These are phyloP conservation scores for Leishmania martiniquensis DNA, from an alignment of 208 protist species.

Conservation along the genomic window DNA sequence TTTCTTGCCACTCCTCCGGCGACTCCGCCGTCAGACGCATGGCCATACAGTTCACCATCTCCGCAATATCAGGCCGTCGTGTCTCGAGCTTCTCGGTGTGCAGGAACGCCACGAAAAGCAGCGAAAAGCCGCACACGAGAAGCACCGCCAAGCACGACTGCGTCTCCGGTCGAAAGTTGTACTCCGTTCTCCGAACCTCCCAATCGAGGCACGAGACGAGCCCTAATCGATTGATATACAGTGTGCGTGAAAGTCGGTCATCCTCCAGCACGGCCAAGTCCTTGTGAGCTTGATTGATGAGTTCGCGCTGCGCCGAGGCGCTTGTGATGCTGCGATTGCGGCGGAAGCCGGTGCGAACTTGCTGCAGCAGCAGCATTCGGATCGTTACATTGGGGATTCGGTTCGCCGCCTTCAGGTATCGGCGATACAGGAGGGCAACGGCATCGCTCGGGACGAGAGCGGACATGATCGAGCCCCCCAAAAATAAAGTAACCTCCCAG, in stretches of 20 bases:
- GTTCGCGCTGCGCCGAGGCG: slow-evolving; percentile 79
- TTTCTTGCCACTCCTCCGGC: slow-evolving; percentile 50
- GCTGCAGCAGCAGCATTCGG: slow-evolving; percentile 86
- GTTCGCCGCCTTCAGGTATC: slow-evolving; percentile 87
- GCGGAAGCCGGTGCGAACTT: slow-evolving; percentile 77
- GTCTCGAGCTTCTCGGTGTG: slow-evolving; percentile 60
- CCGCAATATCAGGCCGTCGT: slow-evolving; percentile 67
- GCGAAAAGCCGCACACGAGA: slow-evolving; percentile 49
- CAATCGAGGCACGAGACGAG: slow-evolving; percentile 91
- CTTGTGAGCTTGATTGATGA: slow-evolving; percentile 85
- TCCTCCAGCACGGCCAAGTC: slow-evolving; percentile 85
- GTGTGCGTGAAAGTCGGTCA: slow-evolving; percentile 80
- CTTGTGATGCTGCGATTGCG: slow-evolving; percentile 73
- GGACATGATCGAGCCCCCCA: slow-evolving; percentile 44
- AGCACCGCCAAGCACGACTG: slow-evolving; percentile 50
- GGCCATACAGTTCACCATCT: slow-evolving; percentile 85
- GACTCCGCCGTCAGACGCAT: slow-evolving; percentile 85
- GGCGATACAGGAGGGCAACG: slow-evolving; percentile 81
- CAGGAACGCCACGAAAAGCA: slow-evolving; percentile 41
- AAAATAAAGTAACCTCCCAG: not conserved
- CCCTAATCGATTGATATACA: slow-evolving; percentile 90
- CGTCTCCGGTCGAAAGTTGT: slow-evolving; percentile 78
- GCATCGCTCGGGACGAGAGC: slow-evolving; percentile 81
- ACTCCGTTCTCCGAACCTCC: slow-evolving; percentile 88
- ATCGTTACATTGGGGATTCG: slow-evolving; percentile 88